Base-by-base conservation (phyloP, 2,329 filamentous ascomycete species). In the Pseudogymnoascus sp. region DNA sequence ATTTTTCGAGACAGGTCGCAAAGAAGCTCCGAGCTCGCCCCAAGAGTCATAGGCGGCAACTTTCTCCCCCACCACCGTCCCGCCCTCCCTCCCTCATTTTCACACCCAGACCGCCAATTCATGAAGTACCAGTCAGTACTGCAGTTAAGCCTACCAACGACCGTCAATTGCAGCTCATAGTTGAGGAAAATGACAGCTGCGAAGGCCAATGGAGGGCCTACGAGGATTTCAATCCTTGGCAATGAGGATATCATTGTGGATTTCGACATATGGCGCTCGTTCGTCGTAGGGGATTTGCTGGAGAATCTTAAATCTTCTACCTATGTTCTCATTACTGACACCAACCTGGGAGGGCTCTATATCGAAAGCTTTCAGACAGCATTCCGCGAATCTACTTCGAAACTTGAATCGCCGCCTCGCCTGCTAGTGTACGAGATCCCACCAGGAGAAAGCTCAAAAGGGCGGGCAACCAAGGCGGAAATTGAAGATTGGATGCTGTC, bases 401-500 rank as follows among this genome's bases (percentile, higher is more conserved):
- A 70, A 60, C 62, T 62, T 63, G 69, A 79, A 58, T 71, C 76
- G 61, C 71, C 76, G 11, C 81, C 85, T 7, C 86, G 92, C 41
- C 83, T 99, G 28, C 83, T 99, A 65, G 89, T 89, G 57, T 94
- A 96, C 74, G 81, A 85, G 67, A 91, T 96, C 63, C 86, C 91
- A 2, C 94, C 94, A 0, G 94, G 94, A 63, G 94, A 99, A 77
- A 90, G 86, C 63, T 96, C 92, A 60, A 99, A 99, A 76, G 90
- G 90, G 67, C 85, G 94, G 65, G 87, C 91, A 73, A 97, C 92
- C 59, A 97, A 97, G 76, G 92, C 89, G 50, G 89, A 93, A 68
- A 92, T 99, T 60, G 94, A 99, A 74, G 94, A 99, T 75, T 99
- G 94, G 94, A 88, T 99, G 84, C 80, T 97, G 62, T 84, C 86